A percentile compares a stretch with the other conserved stretches of the same genome.
Evolutionary conservation across 202 grass and related monocot species (phyloP).

Genomic region (Tripidium arundinaceum): DNA sequence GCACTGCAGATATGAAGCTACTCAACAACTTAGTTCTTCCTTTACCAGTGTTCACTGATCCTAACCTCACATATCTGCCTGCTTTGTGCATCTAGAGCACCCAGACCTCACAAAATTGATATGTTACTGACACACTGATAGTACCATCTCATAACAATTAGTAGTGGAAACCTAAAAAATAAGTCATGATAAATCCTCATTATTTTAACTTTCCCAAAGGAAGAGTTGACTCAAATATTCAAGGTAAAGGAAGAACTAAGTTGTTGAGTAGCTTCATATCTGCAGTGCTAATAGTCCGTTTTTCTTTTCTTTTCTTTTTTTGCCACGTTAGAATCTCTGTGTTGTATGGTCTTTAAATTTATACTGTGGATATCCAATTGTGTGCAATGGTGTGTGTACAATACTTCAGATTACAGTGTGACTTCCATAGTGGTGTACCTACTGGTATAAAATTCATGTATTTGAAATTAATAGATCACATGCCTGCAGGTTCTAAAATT

Average conservation of each 20-base stretch:
- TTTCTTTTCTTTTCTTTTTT: too few species aligned
- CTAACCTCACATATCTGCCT: background rate
- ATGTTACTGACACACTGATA: slow-evolving; percentile 1
- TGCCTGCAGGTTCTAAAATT: slow-evolving; percentile 79
- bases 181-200: background rate
- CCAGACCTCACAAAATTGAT: background rate
- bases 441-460: background rate
- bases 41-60: background rate
- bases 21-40: background rate
- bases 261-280: background rate
- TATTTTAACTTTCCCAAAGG: background rate
- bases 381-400: background rate
- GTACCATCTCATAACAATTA: background rate
- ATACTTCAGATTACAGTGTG: background rate
- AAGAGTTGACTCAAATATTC: background rate
- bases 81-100: background rate
- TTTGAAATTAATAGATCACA: slow-evolving; percentile 4
- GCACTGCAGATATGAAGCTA: background rate
- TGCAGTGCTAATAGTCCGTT: background rate
- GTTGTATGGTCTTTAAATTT: background rate
- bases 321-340: background rate
- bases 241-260: slow-evolving; percentile 7
- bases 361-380: background rate
- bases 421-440: background rate
- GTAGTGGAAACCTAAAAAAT: background rate